A percentile compares a stretch with the other conserved stretches of the same genome.
Conservation (phyloP, 2,329 filamentous ascomycete genomes). For the Mycosphaerella sp. region DNA sequence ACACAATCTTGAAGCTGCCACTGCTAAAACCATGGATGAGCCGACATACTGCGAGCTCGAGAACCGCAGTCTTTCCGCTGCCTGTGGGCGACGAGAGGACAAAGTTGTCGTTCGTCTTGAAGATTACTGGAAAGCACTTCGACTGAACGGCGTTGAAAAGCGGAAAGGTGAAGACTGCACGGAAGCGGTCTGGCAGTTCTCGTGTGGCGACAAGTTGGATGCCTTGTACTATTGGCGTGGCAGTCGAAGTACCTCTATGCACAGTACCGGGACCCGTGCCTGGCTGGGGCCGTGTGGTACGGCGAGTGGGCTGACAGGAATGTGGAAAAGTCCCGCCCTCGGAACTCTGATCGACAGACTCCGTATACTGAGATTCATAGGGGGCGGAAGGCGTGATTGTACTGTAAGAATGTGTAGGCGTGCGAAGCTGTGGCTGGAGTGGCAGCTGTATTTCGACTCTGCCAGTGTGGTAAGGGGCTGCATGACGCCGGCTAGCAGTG, state of each 20-base stretch:
- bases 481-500: slow-evolving; percentile 30
- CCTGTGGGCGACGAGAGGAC: slow-evolving; percentile 77
- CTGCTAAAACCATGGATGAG: slow-evolving; percentile 53
- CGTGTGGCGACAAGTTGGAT: slow-evolving; percentile 55
- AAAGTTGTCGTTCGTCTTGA: slow-evolving; percentile 65
- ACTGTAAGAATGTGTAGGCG: too few relatives aligned
- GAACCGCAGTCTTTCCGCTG: slow-evolving; percentile 74
- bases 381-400: background rate
- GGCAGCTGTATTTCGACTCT: background rate
- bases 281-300: background rate
- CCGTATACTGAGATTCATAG: background rate
- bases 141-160: slow-evolving; percentile 80
- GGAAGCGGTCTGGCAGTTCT: slow-evolving; percentile 62
- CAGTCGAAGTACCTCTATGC: background rate
- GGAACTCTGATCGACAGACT: background rate
- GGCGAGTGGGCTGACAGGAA: background rate
- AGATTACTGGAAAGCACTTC: slow-evolving; percentile 64
- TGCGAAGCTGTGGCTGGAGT: background rate
- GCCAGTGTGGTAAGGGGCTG: background rate
- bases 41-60: slow-evolving; percentile 76
- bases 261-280: too few relatives aligned
- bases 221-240: slow-evolving; percentile 48
- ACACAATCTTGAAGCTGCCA: slow-evolving; percentile 71
- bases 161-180: slow-evolving; percentile 63
- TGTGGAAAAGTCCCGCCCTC: background rate